A percentile compares a stretch with the other conserved stretches of the same genome.
These are phyloP conservation scores for Alternaria alternata DNA, from an alignment of 2,329 filamentous ascomycete genomes.

Conservation along the genomic window DNA sequence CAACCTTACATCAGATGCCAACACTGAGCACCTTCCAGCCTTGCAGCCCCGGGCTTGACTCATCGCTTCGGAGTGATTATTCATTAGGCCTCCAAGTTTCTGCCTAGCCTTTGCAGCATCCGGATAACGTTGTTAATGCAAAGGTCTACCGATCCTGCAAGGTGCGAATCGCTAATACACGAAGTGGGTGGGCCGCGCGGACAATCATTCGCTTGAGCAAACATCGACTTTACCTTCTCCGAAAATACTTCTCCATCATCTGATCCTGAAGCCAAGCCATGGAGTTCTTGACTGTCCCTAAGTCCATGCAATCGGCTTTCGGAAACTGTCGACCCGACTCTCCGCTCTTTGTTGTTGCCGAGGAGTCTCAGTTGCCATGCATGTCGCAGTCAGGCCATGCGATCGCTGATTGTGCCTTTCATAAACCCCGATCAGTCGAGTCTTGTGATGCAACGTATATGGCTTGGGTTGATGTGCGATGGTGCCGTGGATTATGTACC, in stretches of 20 bases:
- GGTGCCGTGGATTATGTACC: background rate
- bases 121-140: background rate
- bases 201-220: background rate
- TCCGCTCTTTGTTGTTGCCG: background rate
- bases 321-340: background rate
- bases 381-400: background rate
- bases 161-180: background rate
- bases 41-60: slow-evolving; percentile 22
- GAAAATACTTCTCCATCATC: slow-evolving; percentile 1
- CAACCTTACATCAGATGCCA: slow-evolving; percentile 14
- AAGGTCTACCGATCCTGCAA: slow-evolving; percentile 6
- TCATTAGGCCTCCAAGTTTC: slow-evolving; percentile 1
- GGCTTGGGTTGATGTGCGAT: background rate
- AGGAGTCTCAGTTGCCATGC: background rate
- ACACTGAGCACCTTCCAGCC: slow-evolving; percentile 10
- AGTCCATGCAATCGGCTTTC: background rate
- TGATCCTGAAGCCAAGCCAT: slow-evolving; percentile 6
- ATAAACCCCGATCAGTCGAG: background rate
- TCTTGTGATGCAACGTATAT: background rate
- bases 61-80: slow-evolving; percentile 14
- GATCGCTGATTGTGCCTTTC: background rate
- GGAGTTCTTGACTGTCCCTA: background rate
- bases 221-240: slow-evolving; percentile 6
- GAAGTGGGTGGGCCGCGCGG: slow-evolving; percentile 1
- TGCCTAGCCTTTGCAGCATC: slow-evolving; percentile 5